Conservation (phyloP, 169 alveolate species). For the Plasmodium yoelii region DNA sequence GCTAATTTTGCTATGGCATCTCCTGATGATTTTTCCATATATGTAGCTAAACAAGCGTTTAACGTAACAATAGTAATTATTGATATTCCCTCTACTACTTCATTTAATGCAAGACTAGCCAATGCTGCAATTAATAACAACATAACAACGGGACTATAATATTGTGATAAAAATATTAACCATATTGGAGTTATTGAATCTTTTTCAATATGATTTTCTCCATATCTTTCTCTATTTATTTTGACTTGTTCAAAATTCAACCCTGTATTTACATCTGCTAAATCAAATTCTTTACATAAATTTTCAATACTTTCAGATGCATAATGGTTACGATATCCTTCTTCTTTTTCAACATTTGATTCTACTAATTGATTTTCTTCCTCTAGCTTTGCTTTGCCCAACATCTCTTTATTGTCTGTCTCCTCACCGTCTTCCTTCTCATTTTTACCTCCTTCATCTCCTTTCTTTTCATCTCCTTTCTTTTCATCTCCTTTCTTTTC, state of each 20-base stretch:
- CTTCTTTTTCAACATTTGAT: constrained; percentile 60
- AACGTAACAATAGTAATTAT: constrained; percentile 90
- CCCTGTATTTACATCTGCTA: constrained; percentile 82
- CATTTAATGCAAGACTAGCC: constrained; percentile 87
- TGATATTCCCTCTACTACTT: constrained; percentile 92
- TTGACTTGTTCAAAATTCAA: constrained; percentile 83
- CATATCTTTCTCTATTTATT: constrained; percentile 86
- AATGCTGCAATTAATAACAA: constrained; percentile 88
- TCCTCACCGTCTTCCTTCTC: background rate
- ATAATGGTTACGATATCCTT: constrained; percentile 79
- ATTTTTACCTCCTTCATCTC: background rate
- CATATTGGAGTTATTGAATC: constrained; percentile 88
- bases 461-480: background rate
- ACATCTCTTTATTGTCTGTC: constrained; percentile 43
- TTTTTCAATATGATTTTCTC: constrained; percentile 89
- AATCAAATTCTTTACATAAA: constrained; percentile 83
- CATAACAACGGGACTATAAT: constrained; percentile 87
- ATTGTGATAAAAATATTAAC: constrained; percentile 90
- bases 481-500: background rate
- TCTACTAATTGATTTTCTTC: constrained; percentile 72
- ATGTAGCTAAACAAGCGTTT: constrained; percentile 93
- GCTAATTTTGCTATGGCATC: constrained; percentile 93
- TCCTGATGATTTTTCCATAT: constrained; percentile 93
- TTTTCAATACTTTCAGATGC: constrained; percentile 83
- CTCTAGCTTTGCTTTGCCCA: constrained; percentile 73